Base-by-base conservation (phyloP, 73 alveolate genomes). In the Blepharisma japonicum region DNA sequence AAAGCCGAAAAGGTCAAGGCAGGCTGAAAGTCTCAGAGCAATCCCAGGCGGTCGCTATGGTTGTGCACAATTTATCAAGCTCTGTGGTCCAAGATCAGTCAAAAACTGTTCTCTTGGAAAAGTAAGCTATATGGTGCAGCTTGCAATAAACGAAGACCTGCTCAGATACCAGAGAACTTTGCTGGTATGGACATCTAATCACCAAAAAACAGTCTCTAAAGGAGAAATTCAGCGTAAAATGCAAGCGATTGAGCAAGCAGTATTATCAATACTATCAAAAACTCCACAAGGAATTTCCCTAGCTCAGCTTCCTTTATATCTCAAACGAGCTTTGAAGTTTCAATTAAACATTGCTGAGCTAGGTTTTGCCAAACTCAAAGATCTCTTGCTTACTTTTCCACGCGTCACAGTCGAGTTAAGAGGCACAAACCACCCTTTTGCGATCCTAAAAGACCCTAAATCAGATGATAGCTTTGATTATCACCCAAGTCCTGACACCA, bases 31-130 rank as follows among this genome's bases (percentile, higher is more conserved):
- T 21, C 54, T 42, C 11, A 84, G 86, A 54, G 95, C 95, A 5
- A 88, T 88, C 42, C 91, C 95, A 8, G 95, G 95, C 0, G 95
- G 95, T 8, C 61, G 95, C 61, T 88, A 88, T 85, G 95, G 95
- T 38, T 88, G 95, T 32, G 95, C 95, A 0, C 84, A 88, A 76
- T 88, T 88, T 68, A 84, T 81, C 20, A 88, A 88, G 68, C 72
- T 81, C 27, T 88, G 90, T 67, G 91, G 91, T 0, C 87, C 90
- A 5, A 25, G 32, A 54, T 54, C 45, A 9, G 18, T 88, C 11
- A 88, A 55, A 50, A 7, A 71, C 18, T 85, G 84, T 39, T 55
- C 85, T 18, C 82, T 88, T 7, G 95, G 95, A 25, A 80, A 79
- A 53, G 79, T 88, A 38, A 78, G 88, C 6, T 76, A 88, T 71